Evolutionary conservation across 352 stramenopile genomes (phyloP).

Genomic region (Phytophthora ramorum): DNA sequence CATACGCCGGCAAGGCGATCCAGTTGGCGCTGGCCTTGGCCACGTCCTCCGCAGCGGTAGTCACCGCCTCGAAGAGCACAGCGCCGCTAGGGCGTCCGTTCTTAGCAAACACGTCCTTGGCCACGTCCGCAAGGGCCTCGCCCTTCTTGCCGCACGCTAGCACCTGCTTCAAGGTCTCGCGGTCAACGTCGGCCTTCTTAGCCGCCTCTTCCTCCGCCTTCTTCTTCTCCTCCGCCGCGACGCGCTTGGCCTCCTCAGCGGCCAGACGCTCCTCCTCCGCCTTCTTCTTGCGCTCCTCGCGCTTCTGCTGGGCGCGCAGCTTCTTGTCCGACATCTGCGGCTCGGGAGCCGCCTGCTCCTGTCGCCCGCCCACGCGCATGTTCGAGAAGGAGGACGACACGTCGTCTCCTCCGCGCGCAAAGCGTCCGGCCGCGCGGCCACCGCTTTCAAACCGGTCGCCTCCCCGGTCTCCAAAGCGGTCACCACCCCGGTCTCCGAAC

Average conservation of each 20-base stretch:
- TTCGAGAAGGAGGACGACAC: slow-evolving; percentile 51
- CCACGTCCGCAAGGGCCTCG: slow-evolving; percentile 58
- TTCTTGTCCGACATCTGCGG: slow-evolving; percentile 58
- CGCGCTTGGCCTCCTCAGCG: slow-evolving; percentile 69
- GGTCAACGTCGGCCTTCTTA: slow-evolving; percentile 60
- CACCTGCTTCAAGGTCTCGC: slow-evolving; percentile 64
- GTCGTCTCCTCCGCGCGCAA: slow-evolving; percentile 43
- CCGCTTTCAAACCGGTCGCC: slow-evolving; percentile 36
- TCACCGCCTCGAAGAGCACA: slow-evolving; percentile 67
- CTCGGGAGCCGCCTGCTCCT: slow-evolving; percentile 28
- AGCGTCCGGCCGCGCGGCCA: slow-evolving; percentile 38
- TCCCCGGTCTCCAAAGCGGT: slow-evolving; percentile 39
- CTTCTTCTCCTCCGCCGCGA: slow-evolving; percentile 68
- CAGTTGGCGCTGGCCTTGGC: slow-evolving; percentile 85
- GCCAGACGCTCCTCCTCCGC: slow-evolving; percentile 74
- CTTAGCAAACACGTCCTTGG: slow-evolving; percentile 63
- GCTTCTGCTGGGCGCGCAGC: slow-evolving; percentile 58
- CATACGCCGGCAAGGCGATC: slow-evolving; percentile 70
- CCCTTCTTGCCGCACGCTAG: slow-evolving; percentile 71
- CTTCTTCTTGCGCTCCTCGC: slow-evolving; percentile 86
- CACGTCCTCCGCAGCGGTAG: slow-evolving; percentile 58
- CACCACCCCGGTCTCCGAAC: slow-evolving; percentile 45
- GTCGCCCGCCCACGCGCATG: slow-evolving; percentile 47
- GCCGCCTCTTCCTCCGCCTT: slow-evolving; percentile 51
- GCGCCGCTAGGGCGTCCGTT: slow-evolving; percentile 48